phyloP scores from a whole-genome alignment of 305 asterid genomes.

The Solanum hybrid region DNA sequence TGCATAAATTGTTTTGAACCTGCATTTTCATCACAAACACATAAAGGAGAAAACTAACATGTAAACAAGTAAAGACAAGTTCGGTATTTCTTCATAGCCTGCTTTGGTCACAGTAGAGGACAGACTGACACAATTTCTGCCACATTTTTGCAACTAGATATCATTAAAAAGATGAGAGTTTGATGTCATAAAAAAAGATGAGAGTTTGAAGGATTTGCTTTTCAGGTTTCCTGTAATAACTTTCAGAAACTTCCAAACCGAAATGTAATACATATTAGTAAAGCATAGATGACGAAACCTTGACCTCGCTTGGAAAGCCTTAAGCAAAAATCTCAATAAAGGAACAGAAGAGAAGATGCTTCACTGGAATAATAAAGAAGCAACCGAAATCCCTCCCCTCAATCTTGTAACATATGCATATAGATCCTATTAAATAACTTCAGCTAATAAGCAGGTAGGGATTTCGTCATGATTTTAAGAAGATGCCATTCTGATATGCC shows the following conservation, averaged over 20 bases:
- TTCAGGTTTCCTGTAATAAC: not conserved
- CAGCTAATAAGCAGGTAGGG: not conserved
- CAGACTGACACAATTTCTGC: not conserved
- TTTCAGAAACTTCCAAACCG: not conserved
- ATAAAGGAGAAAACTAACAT: not conserved
- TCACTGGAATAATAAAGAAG: not conserved
- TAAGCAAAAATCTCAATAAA: not conserved
- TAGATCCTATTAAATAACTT: not conserved
- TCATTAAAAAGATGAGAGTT: not conserved
- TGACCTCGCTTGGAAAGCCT: not conserved
- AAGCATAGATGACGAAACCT: not conserved
- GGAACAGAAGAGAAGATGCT: not conserved
- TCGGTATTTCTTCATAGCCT: not conserved
- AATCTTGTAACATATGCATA: not conserved
- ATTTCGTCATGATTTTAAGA: not conserved
- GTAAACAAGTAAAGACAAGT: not conserved
- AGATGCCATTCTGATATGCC: not conserved
- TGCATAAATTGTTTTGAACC: constrained; percentile 98
- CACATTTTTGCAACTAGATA: not conserved
- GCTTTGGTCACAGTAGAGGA: not conserved
- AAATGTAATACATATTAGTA: not conserved
- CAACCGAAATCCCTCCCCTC: not conserved
- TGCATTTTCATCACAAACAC: constrained; percentile 30
- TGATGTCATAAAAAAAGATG: not conserved
- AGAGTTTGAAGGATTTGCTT: not conserved